Conservation (phyloP, 106 monocot species). For the Phalaenopsis equestris region DNA sequence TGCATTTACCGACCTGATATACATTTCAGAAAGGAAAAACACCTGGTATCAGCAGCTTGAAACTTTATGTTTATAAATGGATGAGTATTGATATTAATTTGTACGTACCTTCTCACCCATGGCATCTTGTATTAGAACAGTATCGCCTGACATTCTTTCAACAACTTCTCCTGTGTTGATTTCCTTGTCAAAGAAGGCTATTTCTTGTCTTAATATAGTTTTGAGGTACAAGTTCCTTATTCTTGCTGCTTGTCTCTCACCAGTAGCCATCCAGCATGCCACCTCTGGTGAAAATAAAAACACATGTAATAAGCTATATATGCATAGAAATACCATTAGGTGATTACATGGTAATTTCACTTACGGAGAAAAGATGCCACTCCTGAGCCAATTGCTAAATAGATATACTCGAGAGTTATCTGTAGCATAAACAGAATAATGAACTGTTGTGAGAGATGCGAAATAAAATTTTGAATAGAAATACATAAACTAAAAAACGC, state of each 20-base stretch:
- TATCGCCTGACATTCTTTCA: slow-evolving; percentile 14
- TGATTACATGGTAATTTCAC: not conserved
- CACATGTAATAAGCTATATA: not conserved
- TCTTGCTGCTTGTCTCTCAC: slow-evolving; percentile 8
- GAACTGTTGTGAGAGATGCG: too few relatives aligned
- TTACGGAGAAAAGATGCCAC: slow-evolving; percentile 54
- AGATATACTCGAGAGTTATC: slow-evolving; percentile 7
- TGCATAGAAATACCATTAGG: not conserved
- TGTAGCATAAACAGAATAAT: not conserved
- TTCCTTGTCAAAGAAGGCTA: slow-evolving; percentile 10
- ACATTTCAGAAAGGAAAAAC: not conserved
- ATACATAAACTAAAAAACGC: too few relatives aligned
- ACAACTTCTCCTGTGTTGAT: slow-evolving; percentile 11
- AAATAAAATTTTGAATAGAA: too few relatives aligned
- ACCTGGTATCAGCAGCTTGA: not conserved
- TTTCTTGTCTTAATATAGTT: slow-evolving; percentile 7
- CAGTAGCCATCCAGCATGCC: slow-evolving; percentile 14
- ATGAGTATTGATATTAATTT: not conserved
- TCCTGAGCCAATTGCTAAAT: slow-evolving; percentile 36
- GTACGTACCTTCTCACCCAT: slow-evolving; percentile 51
- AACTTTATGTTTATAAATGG: not conserved
- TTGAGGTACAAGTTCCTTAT: slow-evolving; percentile 8
- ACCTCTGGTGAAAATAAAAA: slow-evolving; percentile 8
- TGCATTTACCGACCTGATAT: slow-evolving; percentile 38
- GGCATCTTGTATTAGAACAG: slow-evolving; percentile 25